A percentile compares a stretch with the other conserved stretches of the same genome.
These are phyloP conservation scores for Diplocarpon mali DNA, from an alignment of 2,329 filamentous ascomycete genomes.

Conservation along the genomic window DNA sequence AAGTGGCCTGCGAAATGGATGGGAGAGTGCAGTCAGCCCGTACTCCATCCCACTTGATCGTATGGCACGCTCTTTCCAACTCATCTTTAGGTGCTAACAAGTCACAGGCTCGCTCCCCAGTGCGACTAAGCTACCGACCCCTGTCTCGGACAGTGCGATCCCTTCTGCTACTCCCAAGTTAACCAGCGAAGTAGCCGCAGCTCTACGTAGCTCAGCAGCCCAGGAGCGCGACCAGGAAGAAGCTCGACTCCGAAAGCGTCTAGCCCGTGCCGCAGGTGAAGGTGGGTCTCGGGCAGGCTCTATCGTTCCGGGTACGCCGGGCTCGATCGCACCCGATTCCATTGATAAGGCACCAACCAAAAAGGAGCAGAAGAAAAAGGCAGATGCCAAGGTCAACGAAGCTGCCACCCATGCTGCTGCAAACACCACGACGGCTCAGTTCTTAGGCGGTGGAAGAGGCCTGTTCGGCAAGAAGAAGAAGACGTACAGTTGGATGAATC, in stretches of 20 bases:
- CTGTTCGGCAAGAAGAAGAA: constrained; percentile 52
- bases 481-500: constrained; percentile 65
- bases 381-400: constrained; percentile 64
- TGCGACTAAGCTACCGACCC: constrained; percentile 33
- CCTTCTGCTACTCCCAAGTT: constrained; percentile 32
- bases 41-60: constrained; percentile 48
- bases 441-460: constrained; percentile 52
- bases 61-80: constrained; percentile 31
- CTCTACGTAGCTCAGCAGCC: constrained; percentile 51
- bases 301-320: constrained; percentile 49
- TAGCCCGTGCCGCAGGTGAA: constrained; percentile 44
- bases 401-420: constrained; percentile 70
- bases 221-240: constrained; percentile 65
- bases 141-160: constrained; percentile 38
- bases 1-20: constrained; percentile 25
- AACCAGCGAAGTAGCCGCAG: constrained; percentile 33
- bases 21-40: constrained; percentile 41
- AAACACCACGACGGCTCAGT: constrained; percentile 72
- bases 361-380: constrained; percentile 72
- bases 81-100: constrained; percentile 16
- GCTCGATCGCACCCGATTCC: constrained; percentile 49
- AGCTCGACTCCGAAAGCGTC: constrained; percentile 54
- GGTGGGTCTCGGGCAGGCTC: constrained; percentile 37
- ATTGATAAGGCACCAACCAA: constrained; percentile 67
- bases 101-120: constrained; percentile 24